Percentiles rank a stretch among this genome's conserved stretches.
phyloP scores from a whole-genome alignment of 805 yeast species.

The Ogataea siamensis region DNA sequence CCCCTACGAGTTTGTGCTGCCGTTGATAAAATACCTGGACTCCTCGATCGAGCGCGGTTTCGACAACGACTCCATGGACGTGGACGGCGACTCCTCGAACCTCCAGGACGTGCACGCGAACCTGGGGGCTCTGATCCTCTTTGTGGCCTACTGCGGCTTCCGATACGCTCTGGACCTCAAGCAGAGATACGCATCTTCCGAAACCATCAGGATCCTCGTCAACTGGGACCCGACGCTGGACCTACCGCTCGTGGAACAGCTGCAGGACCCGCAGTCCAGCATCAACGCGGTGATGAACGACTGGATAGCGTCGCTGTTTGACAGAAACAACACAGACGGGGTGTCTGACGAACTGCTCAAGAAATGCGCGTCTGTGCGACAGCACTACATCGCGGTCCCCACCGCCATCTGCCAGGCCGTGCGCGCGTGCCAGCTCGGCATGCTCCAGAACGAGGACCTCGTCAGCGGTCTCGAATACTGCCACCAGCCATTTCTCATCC shows the following conservation, averaged over 20 bases:
- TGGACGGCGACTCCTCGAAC: conserved; percentile 54
- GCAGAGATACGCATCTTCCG: conserved; percentile 4
- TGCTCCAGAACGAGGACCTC: conserved; percentile 57
- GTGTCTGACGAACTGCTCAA: conserved; percentile 80
- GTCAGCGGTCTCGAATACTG: conserved; percentile 84
- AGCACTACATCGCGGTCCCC: conserved; percentile 68
- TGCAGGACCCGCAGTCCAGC: conserved; percentile 27
- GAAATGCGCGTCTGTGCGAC: conserved; percentile 55
- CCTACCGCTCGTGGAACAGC: conserved; percentile 7
- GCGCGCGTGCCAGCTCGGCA: conserved; percentile 52
- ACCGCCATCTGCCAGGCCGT: conserved; percentile 71
- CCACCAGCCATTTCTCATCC: conserved; percentile 71
- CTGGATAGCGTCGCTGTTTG: conserved; percentile 82
- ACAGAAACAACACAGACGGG: conserved; percentile 55
- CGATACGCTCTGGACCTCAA: conserved; percentile 18
- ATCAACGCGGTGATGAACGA: conserved; percentile 43
- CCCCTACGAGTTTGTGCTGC: conserved; percentile 42
- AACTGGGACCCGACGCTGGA: conserved; percentile 19
- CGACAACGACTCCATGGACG: conserved; percentile 22
- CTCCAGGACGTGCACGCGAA: conserved; percentile 64
- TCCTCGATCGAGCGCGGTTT: conserved; percentile 28
- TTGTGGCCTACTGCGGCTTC: conserved; percentile 32
- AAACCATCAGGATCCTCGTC: conserved; percentile 8
- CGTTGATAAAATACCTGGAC: conserved; percentile 54
- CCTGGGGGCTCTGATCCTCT: conserved; percentile 58